Conservation (phyloP, 1,139 yeast genomes). For the Barnettozyma hawaiiensis region DNA sequence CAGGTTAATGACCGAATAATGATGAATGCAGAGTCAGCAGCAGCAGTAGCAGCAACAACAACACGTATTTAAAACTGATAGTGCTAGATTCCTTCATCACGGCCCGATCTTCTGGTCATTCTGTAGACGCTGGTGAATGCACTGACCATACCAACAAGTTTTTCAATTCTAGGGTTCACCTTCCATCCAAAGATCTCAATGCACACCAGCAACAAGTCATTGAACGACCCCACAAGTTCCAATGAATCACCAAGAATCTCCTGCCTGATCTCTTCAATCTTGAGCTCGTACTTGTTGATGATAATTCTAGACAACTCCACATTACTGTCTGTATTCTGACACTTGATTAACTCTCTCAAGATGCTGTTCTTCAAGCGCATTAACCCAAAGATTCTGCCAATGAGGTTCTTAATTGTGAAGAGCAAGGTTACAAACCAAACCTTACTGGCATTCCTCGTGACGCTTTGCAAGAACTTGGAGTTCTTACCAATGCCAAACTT, state of each 20-base stretch:
- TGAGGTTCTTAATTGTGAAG: slow-evolving; percentile 15
- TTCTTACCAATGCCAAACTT: slow-evolving; percentile 22
- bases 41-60: too few relatives aligned
- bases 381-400: slow-evolving; percentile 13
- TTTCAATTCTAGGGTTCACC: slow-evolving; percentile 19
- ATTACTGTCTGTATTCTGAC: slow-evolving; percentile 9
- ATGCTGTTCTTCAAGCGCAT: slow-evolving; percentile 13
- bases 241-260: slow-evolving; percentile 15
- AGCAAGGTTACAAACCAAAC: slow-evolving; percentile 25
- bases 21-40: not conserved
- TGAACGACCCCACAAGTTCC: slow-evolving; percentile 19
- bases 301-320: slow-evolving; percentile 14
- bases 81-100: not conserved
- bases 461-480: slow-evolving; percentile 10
- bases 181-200: slow-evolving; percentile 22
- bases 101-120: slow-evolving; percentile 14
- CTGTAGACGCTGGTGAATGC: slow-evolving; percentile 22
- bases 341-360: slow-evolving; percentile 17
- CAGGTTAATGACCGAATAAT: slow-evolving; percentile 7
- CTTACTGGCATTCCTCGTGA: slow-evolving; percentile 20
- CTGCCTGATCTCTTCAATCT: slow-evolving; percentile 16
- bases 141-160: slow-evolving; percentile 18
- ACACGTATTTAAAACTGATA: not conserved
- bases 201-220: slow-evolving; percentile 23
- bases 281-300: slow-evolving; percentile 16